phyloP scores from a whole-genome alignment of 2,329 filamentous ascomycete genomes.

The Aspergillus novofumigatus region DNA sequence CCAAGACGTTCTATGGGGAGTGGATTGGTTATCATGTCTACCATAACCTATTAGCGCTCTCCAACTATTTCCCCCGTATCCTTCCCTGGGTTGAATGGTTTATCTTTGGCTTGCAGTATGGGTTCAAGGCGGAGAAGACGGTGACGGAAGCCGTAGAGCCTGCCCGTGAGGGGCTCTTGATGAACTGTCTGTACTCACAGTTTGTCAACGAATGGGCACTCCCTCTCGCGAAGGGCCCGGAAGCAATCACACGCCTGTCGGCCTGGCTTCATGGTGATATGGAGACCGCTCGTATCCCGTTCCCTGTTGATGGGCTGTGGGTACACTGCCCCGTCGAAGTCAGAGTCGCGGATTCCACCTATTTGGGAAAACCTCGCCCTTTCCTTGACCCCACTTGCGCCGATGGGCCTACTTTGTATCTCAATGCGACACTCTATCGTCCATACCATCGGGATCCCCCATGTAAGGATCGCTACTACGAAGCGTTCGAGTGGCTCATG shows the following conservation, averaged over 20 bases:
- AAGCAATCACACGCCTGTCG: constrained; percentile 75
- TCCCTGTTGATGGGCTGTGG: constrained; percentile 72
- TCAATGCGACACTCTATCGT: constrained; percentile 86
- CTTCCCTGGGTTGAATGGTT: constrained; percentile 93
- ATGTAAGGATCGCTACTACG: constrained; percentile 72
- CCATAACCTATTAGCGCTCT: constrained; percentile 80
- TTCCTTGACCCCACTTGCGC: constrained; percentile 68
- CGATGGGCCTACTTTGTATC: constrained; percentile 72
- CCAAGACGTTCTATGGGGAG: constrained; percentile 74
- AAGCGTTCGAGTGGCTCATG: constrained; percentile 90
- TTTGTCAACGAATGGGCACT: constrained; percentile 98
- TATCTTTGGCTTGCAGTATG: constrained; percentile 96
- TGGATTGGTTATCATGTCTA: constrained; percentile 82
- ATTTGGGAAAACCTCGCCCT: constrained; percentile 49
- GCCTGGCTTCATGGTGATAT: constrained; percentile 79
- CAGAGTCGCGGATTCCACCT: constrained; percentile 69
- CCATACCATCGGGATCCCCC: constrained; percentile 76
- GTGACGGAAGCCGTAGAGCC: constrained; percentile 73
- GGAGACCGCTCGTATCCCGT: constrained; percentile 70
- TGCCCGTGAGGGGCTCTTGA: constrained; percentile 73
- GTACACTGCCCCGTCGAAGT: constrained; percentile 91
- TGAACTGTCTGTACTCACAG: constrained; percentile 98
- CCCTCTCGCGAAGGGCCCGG: constrained; percentile 77
- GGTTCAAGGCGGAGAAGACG: constrained; percentile 65
- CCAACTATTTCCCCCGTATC: constrained; percentile 71